Conservation (phyloP, 352 stramenopile species). For the Phytopythium helicoides region DNA sequence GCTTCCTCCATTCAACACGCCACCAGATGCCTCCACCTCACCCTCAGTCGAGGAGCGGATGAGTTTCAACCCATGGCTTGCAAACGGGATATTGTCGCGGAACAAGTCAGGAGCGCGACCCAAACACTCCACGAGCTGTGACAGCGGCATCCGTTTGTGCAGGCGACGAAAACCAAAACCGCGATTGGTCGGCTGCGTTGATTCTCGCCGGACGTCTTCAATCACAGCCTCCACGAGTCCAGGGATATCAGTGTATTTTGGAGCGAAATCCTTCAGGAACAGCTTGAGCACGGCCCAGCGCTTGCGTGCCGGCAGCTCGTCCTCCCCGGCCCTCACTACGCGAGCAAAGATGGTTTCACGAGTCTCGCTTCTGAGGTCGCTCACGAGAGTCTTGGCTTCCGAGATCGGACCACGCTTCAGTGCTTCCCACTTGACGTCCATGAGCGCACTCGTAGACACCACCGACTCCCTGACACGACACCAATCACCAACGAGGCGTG, state of each 20-base stretch:
- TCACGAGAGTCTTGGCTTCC: too few relatives aligned
- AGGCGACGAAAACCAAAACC: slow-evolving; percentile 25
- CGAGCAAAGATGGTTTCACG: slow-evolving; percentile 25
- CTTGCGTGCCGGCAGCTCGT: slow-evolving; percentile 10
- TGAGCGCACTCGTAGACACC: slow-evolving; percentile 16
- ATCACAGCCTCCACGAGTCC: slow-evolving; percentile 44
- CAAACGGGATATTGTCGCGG: slow-evolving; percentile 30
- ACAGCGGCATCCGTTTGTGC: slow-evolving; percentile 31
- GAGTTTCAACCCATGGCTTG: slow-evolving; percentile 24
- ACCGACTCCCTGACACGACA: slow-evolving; percentile 14
- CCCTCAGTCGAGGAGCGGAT: slow-evolving; percentile 15
- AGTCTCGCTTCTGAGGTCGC: slow-evolving; percentile 17
- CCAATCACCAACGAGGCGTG: too few relatives aligned
- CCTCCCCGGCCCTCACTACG: neutral
- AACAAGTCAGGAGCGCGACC: slow-evolving; percentile 22
- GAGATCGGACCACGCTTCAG: slow-evolving; percentile 12
- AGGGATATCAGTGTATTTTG: slow-evolving; percentile 34
- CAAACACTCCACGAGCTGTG: slow-evolving; percentile 29
- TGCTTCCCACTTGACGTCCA: slow-evolving; percentile 13
- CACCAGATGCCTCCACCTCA: slow-evolving; percentile 11
- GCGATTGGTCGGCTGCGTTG: slow-evolving; percentile 25
- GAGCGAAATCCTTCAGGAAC: slow-evolving; percentile 39
- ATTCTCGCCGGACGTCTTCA: slow-evolving; percentile 26
- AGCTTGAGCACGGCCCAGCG: slow-evolving; percentile 24
- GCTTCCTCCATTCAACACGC: neutral